A percentile compares a stretch with the other conserved stretches of the same genome.
Conservation (phyloP, 106 monocot genomes). For the Platanthera zijinensis region DNA sequence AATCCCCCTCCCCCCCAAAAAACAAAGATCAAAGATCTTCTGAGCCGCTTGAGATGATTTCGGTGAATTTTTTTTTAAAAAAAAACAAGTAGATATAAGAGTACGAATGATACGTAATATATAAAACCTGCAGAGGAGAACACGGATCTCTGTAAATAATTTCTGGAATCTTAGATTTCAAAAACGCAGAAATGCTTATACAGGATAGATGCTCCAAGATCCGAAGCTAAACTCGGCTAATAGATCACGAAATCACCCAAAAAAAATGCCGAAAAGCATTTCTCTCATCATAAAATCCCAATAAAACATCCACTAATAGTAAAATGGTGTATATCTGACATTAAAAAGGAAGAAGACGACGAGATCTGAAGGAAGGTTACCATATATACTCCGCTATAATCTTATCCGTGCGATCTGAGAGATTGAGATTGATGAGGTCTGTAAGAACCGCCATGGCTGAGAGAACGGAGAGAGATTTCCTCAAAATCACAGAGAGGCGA, state of each 20-base stretch:
- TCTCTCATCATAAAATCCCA: neutral
- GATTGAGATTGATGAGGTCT: neutral
- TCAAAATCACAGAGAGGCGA: neutral
- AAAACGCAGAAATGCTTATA: neutral
- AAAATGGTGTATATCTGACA: too few relatives aligned
- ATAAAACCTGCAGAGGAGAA: neutral
- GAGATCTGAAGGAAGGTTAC: neutral
- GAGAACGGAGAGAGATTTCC: neutral
- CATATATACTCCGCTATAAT: constrained; percentile 3
- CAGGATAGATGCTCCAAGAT: neutral
- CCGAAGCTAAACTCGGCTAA: neutral
- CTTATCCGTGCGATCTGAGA: neutral
- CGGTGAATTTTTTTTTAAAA: too few relatives aligned
- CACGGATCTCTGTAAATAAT: neutral
- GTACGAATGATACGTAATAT: neutral
- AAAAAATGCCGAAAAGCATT: neutral
- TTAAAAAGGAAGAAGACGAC: neutral
- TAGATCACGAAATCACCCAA: neutral
- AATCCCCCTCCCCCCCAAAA: neutral
- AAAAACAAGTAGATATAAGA: neutral
- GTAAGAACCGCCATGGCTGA: neutral
- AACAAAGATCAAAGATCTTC: neutral
- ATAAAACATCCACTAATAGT: neutral
- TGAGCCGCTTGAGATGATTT: neutral
- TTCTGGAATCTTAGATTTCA: neutral